Conservation (phyloP, 1,284 basidiomycete species). For the Pholiota adiposa region DNA sequence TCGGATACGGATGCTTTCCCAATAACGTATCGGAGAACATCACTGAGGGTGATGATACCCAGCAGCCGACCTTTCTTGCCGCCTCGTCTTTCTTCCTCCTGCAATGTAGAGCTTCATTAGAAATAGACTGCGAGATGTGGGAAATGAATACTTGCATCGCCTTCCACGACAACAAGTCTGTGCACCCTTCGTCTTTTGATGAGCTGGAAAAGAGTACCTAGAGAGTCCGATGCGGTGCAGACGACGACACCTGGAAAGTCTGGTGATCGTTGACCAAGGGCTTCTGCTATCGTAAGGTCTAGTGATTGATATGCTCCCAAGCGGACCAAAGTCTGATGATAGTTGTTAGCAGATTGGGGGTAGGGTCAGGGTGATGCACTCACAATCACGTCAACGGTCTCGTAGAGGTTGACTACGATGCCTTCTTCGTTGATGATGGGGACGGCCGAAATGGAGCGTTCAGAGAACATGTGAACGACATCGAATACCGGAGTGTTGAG, state of each 20-base stretch:
- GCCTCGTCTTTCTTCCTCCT: constrained; percentile 78
- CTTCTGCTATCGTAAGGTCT: constrained; percentile 94
- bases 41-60: constrained; percentile 90
- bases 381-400: constrained; percentile 99
- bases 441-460: constrained; percentile 94
- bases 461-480: constrained; percentile 98
- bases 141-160: constrained; percentile 56
- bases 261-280: constrained; percentile 86
- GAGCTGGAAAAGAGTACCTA: constrained; percentile 91
- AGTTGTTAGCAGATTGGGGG: constrained; percentile 12
- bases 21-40: constrained; percentile 88
- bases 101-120: constrained; percentile 17
- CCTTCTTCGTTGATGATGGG: constrained; percentile 95
- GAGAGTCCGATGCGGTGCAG: constrained; percentile 91
- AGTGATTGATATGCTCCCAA: constrained; percentile 93
- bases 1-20: constrained; percentile 61
- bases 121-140: neutral
- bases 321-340: constrained; percentile 86
- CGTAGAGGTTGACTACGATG: constrained; percentile 95
- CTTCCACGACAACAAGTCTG: constrained; percentile 90
- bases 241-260: constrained; percentile 98
- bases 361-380: constrained; percentile 38
- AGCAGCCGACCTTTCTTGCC: constrained; percentile 85
- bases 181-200: constrained; percentile 95
- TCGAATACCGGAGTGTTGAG: constrained; percentile 95